Percentiles rank a stretch among this genome's conserved stretches.
phyloP scores from a whole-genome alignment of 2,329 filamentous ascomycete species.

The Fusarium papillatum region DNA sequence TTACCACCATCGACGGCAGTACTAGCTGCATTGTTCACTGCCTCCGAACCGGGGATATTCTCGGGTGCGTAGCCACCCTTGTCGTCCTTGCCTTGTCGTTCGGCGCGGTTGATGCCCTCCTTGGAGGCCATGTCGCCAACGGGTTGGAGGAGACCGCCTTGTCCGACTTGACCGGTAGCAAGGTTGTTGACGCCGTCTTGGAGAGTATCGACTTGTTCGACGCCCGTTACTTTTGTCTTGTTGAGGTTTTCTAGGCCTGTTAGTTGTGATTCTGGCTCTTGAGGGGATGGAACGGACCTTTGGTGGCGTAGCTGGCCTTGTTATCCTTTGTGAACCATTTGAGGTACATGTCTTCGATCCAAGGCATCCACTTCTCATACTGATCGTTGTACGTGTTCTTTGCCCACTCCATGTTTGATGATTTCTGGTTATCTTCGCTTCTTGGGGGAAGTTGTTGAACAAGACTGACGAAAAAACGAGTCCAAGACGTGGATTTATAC shows the following conservation, averaged over 20 bases:
- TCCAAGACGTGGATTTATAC: slow-evolving; percentile 20
- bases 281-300: slow-evolving; percentile 60
- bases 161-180: slow-evolving; percentile 73
- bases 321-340: slow-evolving; percentile 83
- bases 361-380: slow-evolving; percentile 83
- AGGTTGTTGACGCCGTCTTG: slow-evolving; percentile 77
- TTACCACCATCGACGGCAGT: slow-evolving; percentile 49
- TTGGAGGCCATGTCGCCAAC: slow-evolving; percentile 73
- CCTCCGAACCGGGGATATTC: slow-evolving; percentile 46
- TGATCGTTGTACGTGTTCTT: slow-evolving; percentile 77
- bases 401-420: slow-evolving; percentile 64
- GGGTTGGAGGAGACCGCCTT: slow-evolving; percentile 76
- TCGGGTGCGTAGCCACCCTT: slow-evolving; percentile 61
- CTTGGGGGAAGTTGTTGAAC: neutral
- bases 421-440: neutral
- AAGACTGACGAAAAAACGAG: neutral
- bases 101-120: slow-evolving; percentile 75
- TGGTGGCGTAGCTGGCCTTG: slow-evolving; percentile 79
- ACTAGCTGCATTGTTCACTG: slow-evolving; percentile 42
- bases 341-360: slow-evolving; percentile 81
- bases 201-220: slow-evolving; percentile 75
- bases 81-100: slow-evolving; percentile 75
- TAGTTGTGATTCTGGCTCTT: neutral
- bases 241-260: slow-evolving; percentile 69
- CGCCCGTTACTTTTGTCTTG: slow-evolving; percentile 78